A percentile compares a stretch with the other conserved stretches of the same genome.
These are phyloP conservation scores for Phialocephala sp. DNA, from an alignment of 2,329 filamentous ascomycete genomes.

Conservation along the genomic window DNA sequence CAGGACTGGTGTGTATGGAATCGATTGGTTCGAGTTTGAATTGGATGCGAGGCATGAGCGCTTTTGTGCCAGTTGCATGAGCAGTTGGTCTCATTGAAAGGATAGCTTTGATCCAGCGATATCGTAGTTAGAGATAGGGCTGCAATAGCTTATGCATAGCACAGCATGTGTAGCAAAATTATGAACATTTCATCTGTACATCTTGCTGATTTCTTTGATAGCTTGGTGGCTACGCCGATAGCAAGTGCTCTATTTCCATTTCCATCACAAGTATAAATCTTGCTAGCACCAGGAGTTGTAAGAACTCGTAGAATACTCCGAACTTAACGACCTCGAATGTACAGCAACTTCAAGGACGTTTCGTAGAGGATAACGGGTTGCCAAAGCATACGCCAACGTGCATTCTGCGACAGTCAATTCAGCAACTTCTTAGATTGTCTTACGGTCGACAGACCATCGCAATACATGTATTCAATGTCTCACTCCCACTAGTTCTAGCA, in stretches of 20 bases:
- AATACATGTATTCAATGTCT: too few relatives aligned
- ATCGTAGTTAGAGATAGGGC: background rate
- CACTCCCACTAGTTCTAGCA: too few relatives aligned
- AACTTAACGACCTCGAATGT: too few relatives aligned
- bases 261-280: too few relatives aligned
- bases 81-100: background rate
- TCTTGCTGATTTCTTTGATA: background rate
- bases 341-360: too few relatives aligned
- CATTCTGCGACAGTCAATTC: too few relatives aligned
- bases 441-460: too few relatives aligned
- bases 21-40: background rate
- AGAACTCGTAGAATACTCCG: too few relatives aligned
- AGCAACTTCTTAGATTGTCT: too few relatives aligned
- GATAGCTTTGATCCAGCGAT: background rate
- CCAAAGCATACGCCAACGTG: too few relatives aligned
- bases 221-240: background rate
- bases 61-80: background rate
- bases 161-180: background rate
- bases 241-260: background rate
- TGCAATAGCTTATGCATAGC: background rate
- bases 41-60: background rate
- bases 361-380: too few relatives aligned
- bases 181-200: constrained; percentile 12
- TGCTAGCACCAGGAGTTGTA: too few relatives aligned
- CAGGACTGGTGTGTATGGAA: constrained; percentile 5